Evolutionary conservation across 768 basidiomycete genomes (phyloP).

Genomic region (Omphalotus guepiniiformis): DNA sequence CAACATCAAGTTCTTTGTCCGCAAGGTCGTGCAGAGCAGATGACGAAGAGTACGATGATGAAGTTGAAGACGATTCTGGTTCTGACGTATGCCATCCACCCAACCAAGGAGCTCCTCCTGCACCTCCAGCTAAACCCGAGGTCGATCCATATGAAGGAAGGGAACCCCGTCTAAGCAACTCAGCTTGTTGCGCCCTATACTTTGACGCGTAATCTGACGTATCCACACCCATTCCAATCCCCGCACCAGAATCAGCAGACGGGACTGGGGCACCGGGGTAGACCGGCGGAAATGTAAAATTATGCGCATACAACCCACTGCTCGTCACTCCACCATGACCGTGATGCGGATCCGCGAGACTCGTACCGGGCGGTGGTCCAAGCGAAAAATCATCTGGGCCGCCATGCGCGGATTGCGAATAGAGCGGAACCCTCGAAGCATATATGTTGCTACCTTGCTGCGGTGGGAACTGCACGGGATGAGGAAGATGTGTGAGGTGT

Average conservation of each 20-base stretch:
- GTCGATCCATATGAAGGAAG: slow-evolving; percentile 1
- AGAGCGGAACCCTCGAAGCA: neutral
- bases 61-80: neutral
- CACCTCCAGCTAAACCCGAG: too few relatives aligned
- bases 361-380: too few relatives aligned
- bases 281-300: slow-evolving; percentile 19
- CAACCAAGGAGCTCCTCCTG: neutral
- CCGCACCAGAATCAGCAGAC: too few relatives aligned
- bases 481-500: slow-evolving; percentile 13
- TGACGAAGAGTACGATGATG: neutral
- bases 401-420: neutral
- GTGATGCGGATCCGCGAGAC: too few relatives aligned
- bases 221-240: too few relatives aligned
- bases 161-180: slow-evolving; percentile 2
- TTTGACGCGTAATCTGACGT: neutral
- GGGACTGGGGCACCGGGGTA: slow-evolving; percentile 13
- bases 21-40: neutral
- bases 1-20: neutral
- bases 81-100: slow-evolving; percentile 1
- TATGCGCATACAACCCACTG: slow-evolving; percentile 18
- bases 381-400: slow-evolving; percentile 1
- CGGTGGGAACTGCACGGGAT: slow-evolving; percentile 10
- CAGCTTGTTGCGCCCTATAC: slow-evolving; percentile 5
- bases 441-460: slow-evolving; percentile 1
- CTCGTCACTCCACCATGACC: too few relatives aligned